Evolutionary conservation across 2,329 filamentous ascomycete genomes (phyloP).

Genomic region (Scedosporium minutisporum): DNA sequence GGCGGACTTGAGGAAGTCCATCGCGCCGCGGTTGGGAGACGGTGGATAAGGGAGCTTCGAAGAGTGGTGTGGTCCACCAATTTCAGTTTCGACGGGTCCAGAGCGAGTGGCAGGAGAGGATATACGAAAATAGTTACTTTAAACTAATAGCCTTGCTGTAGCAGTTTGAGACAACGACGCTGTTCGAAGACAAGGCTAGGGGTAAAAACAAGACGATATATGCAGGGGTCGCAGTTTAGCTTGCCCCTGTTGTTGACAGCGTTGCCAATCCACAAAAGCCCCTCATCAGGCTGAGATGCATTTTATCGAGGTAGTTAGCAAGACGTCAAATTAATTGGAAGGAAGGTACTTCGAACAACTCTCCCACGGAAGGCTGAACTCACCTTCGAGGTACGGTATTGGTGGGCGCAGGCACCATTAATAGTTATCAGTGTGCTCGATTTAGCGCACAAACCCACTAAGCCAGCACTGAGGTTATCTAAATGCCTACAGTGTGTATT

Average conservation of each 20-base stretch:
- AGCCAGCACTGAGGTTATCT: no score
- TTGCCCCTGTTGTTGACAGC: neutral
- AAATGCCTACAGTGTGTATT: no score
- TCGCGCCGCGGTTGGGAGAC: constrained; percentile 25
- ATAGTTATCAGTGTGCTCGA: no score
- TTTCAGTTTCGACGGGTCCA: no score
- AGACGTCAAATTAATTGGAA: neutral
- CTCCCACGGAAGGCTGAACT: neutral
- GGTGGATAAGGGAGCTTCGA: neutral
- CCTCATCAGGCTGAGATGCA: neutral
- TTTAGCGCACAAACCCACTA: no score
- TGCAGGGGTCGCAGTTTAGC: neutral
- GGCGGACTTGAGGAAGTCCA: constrained; percentile 98
- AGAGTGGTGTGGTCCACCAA: neutral
- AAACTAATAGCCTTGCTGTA: no score
- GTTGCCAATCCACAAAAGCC: neutral
- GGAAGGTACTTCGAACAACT: neutral
- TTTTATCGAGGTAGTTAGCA: neutral
- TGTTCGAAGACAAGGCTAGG: no score
- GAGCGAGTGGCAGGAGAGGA: no score
- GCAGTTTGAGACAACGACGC: no score
- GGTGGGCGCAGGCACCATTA: no score
- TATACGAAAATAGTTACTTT: no score
- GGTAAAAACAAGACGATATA: neutral
- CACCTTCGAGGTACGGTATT: no score